Base-by-base conservation (phyloP, 2,329 filamentous ascomycete genomes). In the Akanthomyces dipterigenus region DNA sequence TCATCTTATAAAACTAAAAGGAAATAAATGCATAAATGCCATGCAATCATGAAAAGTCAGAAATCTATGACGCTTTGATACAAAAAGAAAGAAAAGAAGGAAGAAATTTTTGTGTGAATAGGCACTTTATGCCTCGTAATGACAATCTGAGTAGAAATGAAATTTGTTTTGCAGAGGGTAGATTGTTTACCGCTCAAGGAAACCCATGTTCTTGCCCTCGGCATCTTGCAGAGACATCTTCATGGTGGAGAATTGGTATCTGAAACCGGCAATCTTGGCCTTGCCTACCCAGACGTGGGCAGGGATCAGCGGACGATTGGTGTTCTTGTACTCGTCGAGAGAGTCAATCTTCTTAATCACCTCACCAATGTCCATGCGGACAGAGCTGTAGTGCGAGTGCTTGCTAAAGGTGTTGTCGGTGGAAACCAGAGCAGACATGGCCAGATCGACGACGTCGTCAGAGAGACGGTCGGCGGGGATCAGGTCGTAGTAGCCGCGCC, bases 51-150 rank as follows among this genome's bases (percentile, higher is more conserved):
- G 55, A 61, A 54, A 56, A 51, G 42, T 42, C 40, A 57, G 55
- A 60, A 57, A 56, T 64, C 60, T 55, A 64, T 60, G 58, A 56
- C 60, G 62, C 59, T 48, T 56, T 42, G 57, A 55, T 58, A 62
- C 53, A 62, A 61, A 60, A 42, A 49, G 55, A 48, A 59, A 55
- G 28, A 56, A 61, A 56, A 26, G 53, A 40, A 26, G 45, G 56
- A 65, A 31, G 46, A 46, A 20, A n/a, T 5, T 7, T 46, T 48
- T 9, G 11, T 60, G 42, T 20, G 14, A 34, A 55, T 42, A 28
- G 42, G 58, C 50, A 61, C 8, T 61, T 55, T 49, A 61, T 61
- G 50, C 50, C 58, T 61, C 58, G 34, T 42, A 22, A 3, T 55
- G 50, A 55, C 49, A 55, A 49, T 55, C 58, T 49, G 50, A 48